Conservation (phyloP, 2,329 filamentous ascomycete species). For the Sarocladium oryzae region DNA sequence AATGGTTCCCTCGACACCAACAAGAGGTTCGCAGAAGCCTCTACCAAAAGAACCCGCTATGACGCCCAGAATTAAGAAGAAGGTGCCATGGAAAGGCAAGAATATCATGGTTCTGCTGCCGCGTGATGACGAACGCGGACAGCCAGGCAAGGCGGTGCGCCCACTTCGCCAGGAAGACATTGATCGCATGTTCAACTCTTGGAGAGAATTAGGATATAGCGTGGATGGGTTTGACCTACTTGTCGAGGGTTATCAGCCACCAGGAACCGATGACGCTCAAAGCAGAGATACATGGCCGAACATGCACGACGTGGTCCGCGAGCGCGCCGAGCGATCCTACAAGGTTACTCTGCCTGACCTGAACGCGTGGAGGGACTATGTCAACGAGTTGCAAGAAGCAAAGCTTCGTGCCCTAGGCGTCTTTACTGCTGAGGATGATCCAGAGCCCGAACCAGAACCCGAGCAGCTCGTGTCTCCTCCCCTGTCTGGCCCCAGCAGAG, state of each 20-base stretch:
- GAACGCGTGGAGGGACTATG: slow-evolving; percentile 68
- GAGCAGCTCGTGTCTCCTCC: slow-evolving; percentile 47
- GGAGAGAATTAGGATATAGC: slow-evolving; percentile 64
- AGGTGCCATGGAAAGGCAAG: slow-evolving; percentile 69
- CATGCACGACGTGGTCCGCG: slow-evolving; percentile 48
- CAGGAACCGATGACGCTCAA: slow-evolving; percentile 44
- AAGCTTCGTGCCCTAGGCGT: slow-evolving; percentile 91
- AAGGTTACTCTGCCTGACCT: slow-evolving; percentile 65
- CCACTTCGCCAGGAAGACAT: slow-evolving; percentile 52
- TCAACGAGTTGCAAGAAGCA: slow-evolving; percentile 77
- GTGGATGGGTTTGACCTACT: slow-evolving; percentile 62
- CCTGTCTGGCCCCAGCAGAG: slow-evolving; percentile 55
- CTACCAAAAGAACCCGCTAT: slow-evolving; percentile 32
- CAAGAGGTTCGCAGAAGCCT: slow-evolving; percentile 27
- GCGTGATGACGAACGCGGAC: slow-evolving; percentile 58
- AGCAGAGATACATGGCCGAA: slow-evolving; percentile 65
- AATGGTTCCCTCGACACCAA: slow-evolving; percentile 27
- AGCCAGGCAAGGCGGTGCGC: slow-evolving; percentile 43
- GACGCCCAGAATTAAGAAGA: slow-evolving; percentile 60
- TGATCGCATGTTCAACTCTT: slow-evolving; percentile 55
- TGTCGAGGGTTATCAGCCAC: slow-evolving; percentile 32
- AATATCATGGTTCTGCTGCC: slow-evolving; percentile 66
- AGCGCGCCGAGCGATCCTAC: slow-evolving; percentile 47
- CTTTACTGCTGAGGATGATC: slow-evolving; percentile 68
- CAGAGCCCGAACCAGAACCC: slow-evolving; percentile 38